Evolutionary conservation across 2,329 filamentous ascomycete genomes (phyloP), one percentile per base, ranked within the genome.

Genomic region (Aspergillus sp.): DNA sequence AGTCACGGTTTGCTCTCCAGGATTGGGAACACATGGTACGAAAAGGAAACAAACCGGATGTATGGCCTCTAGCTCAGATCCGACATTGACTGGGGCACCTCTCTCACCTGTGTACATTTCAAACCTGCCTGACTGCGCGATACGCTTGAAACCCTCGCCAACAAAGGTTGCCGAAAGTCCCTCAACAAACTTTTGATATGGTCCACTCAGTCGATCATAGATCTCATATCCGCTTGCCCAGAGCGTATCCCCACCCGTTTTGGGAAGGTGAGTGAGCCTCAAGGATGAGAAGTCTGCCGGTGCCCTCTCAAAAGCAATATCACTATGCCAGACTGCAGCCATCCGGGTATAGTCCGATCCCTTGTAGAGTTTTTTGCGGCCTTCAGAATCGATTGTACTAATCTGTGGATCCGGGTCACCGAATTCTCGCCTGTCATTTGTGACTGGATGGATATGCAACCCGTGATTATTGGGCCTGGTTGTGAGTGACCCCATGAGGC

Each of bases 181-280:
- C 52, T 87, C 83, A 30, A 86, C 73, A 64, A 86, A 86, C 26
- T 70, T 70, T 47, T 81, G 81, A 47, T 81, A 80, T 0, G 80
- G 72, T 1, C 73, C 71, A 7, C 79, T 83, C 52, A 88, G 75
- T 20, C 83, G 79, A 61, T 88, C 84, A 60, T 86, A 88, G 4
- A 86, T 68, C 60, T 88, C 83, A 60, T 87, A 87, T 0, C 82
- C 83, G 1, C 81, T 84, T 0, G 84, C 84, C 83, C 84, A 88
- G 4, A 88, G 76, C 0, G 85, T 86, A 65, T 85, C 81, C 35
- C 82, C 77, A 4, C 82, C 82, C 0, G 78, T 82, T 44, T 73
- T 73, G 1, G 82, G 83, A 0, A 86, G 68, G 46, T 81, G 70
- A 4, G 77, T 78, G 2, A 86, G 69, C 30, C 82, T 78, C 16